A percentile compares a stretch with the other conserved stretches of the same genome.
Evolutionary conservation across 257 asterid species (phyloP).

Genomic region (Jacaranda copaia): DNA sequence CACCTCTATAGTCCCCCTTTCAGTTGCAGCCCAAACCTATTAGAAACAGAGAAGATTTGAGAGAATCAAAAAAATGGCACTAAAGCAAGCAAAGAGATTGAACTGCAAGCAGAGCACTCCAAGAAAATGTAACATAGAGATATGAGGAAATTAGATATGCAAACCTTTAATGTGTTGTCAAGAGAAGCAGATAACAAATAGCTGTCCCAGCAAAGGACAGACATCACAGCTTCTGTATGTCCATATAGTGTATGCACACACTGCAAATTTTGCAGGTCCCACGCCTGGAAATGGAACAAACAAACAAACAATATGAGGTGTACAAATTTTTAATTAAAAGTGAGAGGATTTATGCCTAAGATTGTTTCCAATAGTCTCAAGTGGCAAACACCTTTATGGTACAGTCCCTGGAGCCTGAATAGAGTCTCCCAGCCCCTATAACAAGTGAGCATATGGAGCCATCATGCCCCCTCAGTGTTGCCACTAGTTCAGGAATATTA

Average conservation of each 20-base stretch:
- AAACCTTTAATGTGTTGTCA: slow-evolving; percentile 65
- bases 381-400: slow-evolving; percentile 50
- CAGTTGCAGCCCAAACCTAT: slow-evolving; percentile 52
- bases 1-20: slow-evolving; percentile 51
- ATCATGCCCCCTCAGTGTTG: slow-evolving; percentile 51
- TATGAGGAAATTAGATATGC: slow-evolving; percentile 8
- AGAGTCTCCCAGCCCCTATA: slow-evolving; percentile 56
- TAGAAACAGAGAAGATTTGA: not conserved
- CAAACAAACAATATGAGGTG: not conserved
- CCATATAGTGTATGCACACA: slow-evolving; percentile 61
- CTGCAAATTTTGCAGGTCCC: slow-evolving; percentile 63
- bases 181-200: slow-evolving; percentile 65
- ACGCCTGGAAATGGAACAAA: slow-evolving; percentile 46
- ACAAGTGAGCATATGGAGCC: slow-evolving; percentile 53
- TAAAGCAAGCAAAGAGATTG: not conserved
- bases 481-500: slow-evolving; percentile 39
- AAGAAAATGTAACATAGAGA: not conserved
- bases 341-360: too few relatives aligned
- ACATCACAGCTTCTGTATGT: slow-evolving; percentile 54
- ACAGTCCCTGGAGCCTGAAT: slow-evolving; percentile 62
- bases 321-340: not conserved
- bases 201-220: slow-evolving; percentile 63
- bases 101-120: not conserved
- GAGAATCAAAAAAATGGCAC: not conserved
- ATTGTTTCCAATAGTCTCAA: not conserved